Percentiles rank a stretch among this genome's conserved stretches.
Evolutionary conservation across 192 early-diverging fungal genomes (phyloP).

Genomic region (Geranomyces variabilis): DNA sequence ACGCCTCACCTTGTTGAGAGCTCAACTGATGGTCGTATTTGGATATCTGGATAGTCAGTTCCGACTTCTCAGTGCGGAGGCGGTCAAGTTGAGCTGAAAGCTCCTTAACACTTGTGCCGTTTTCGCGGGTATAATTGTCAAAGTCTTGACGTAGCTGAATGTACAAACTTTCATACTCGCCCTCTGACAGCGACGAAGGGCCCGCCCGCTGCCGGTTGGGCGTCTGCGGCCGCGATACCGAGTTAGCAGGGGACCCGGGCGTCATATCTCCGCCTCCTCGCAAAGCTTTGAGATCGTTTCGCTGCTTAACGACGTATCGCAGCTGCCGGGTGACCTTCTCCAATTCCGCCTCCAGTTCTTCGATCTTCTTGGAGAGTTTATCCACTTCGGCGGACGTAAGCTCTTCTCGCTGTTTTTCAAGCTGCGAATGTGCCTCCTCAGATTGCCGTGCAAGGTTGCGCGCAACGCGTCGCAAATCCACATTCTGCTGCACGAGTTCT

Average conservation of each 20-base stretch:
- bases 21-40: constrained; percentile 16
- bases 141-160: constrained; percentile 25
- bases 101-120: constrained; percentile 55
- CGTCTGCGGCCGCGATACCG: background rate
- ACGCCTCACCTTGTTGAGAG: constrained; percentile 20
- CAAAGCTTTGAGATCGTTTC: constrained; percentile 20
- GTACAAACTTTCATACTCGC: constrained; percentile 25
- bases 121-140: constrained; percentile 48
- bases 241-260: background rate
- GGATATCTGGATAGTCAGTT: constrained; percentile 62
- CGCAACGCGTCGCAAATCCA: constrained; percentile 59
- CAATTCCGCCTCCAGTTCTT: constrained; percentile 12
- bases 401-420: constrained; percentile 51
- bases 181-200: background rate
- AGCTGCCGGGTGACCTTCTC: constrained; percentile 30
- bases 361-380: background rate
- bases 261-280: background rate
- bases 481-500: constrained; percentile 65
- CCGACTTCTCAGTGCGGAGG: constrained; percentile 58
- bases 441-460: constrained; percentile 59
- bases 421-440: constrained; percentile 61
- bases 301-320: constrained; percentile 30
- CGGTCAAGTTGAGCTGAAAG: constrained; percentile 58
- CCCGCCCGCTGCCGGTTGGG: background rate
- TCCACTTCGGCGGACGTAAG: constrained; percentile 37